Evolutionary conservation across 176 grass and related monocot genomes (phyloP), one percentile per base, ranked within the genome.

Genomic region (Leersia perrieri): DNA sequence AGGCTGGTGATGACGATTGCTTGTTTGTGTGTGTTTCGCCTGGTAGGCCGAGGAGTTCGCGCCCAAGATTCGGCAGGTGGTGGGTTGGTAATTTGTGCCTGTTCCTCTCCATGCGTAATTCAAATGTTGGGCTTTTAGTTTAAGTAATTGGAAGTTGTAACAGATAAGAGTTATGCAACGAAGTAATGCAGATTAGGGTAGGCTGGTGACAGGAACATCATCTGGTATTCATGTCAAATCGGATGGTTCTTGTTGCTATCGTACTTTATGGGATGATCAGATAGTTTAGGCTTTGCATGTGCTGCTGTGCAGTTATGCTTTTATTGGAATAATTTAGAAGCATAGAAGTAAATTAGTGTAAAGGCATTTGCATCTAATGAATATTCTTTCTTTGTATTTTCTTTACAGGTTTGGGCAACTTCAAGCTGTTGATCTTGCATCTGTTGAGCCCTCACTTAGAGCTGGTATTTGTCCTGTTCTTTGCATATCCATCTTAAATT

Each of bases 401-500:
- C 16, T 47, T 70, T 72, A 66, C 68, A 97, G 92, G 90, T 97
- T 97, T 82, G 92, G 90, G 51, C 80, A 97, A 85, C 95, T 97
- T 45, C 92, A 90, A 44, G 77, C 77, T 15, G 85, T 94, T 11
- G 80, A 97, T 83, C 85, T 97, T 35, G 83, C 87, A 71, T 92
- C 79, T 80, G 82, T 97, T 42, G 94, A 92, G 23, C 94, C 94
- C 80, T 94, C 94, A 40, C 80, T 94, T 79, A 88, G 94, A 86
- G 94, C 91, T 80, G 90, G 91, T 97, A 87, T 33, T 70, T 14
- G 71, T 88, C 64, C 77, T 70, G 40, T 33, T 68, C 9, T 79
- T 79, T 20, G 35, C 36, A 64, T 89, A 70, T 49, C 69, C 32
- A 73, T 85, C 10, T 68, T 22, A 33, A 34, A 71, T 81, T 18